phyloP scores from a whole-genome alignment of 177 flowering plant genomes.

The Viscum album region DNA sequence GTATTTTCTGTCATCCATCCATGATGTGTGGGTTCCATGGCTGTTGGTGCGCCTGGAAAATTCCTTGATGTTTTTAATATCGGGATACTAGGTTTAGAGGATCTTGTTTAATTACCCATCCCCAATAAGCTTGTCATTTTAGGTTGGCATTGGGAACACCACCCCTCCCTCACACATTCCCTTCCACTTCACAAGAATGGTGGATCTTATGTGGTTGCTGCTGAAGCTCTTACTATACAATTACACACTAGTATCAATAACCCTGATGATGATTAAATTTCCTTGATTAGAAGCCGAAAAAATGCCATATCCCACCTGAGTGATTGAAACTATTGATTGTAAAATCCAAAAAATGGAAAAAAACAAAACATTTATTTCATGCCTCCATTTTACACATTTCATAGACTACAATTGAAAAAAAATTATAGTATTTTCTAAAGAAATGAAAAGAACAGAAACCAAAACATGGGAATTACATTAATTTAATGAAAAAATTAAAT shows the following conservation, averaged over 20 bases:
- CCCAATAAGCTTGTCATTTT: conserved; percentile 73
- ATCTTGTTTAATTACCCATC: conserved; percentile 60
- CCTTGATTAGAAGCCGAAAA: conserved; percentile 22
- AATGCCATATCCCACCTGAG: conserved; percentile 23
- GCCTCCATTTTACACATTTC: too few relatives aligned
- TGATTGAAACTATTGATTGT: conserved; percentile 59
- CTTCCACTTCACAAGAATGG: conserved; percentile 44
- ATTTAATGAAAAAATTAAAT: too few relatives aligned
- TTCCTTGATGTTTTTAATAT: too few relatives aligned
- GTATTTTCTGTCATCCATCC: conserved; percentile 60
- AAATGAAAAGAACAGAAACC: too few relatives aligned
- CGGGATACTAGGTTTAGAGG: too few relatives aligned
- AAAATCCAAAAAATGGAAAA: too few relatives aligned
- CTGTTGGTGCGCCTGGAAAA: conserved; percentile 63
- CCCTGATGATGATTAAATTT: conserved; percentile 45
- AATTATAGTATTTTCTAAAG: too few relatives aligned
- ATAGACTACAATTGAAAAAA: too few relatives aligned
- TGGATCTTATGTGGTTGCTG: conserved; percentile 39
- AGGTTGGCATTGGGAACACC: conserved; percentile 33
- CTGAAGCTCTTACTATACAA: conserved; percentile 57
- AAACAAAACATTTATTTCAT: too few relatives aligned
- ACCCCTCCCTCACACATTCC: conserved; percentile 53
- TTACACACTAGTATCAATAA: conserved; percentile 81
- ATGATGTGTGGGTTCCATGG: conserved; percentile 82
- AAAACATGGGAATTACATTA: too few relatives aligned